Percentiles rank a stretch among this genome's conserved stretches.
Conservation (phyloP, 495 filamentous ascomycete species). For the Hypoxylon intermedium region DNA sequence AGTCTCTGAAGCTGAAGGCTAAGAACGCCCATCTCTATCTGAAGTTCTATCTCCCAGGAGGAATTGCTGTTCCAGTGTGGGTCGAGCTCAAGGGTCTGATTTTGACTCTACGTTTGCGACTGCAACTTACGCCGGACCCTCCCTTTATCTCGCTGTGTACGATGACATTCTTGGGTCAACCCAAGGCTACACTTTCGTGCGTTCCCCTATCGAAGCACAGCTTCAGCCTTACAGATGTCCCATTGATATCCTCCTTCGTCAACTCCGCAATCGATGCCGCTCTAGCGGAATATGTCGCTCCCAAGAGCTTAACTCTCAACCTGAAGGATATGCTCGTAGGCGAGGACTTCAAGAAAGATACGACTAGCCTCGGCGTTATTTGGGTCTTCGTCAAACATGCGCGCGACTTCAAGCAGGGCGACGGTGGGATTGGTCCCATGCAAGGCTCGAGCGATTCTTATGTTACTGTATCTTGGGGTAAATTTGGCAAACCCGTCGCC, state of each 20-base stretch:
- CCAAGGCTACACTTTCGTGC: slow-evolving; percentile 72
- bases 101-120: slow-evolving; percentile 67
- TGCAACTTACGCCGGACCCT: slow-evolving; percentile 74
- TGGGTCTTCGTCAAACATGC: slow-evolving; percentile 68
- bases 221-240: slow-evolving; percentile 74
- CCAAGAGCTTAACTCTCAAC: slow-evolving; percentile 73
- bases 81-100: slow-evolving; percentile 72
- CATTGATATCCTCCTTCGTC: slow-evolving; percentile 74
- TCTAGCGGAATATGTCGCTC: slow-evolving; percentile 73
- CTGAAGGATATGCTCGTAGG: slow-evolving; percentile 77
- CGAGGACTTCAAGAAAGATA: slow-evolving; percentile 79
- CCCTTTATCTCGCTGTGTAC: slow-evolving; percentile 75
- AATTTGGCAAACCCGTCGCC: slow-evolving; percentile 72
- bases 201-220: slow-evolving; percentile 69
- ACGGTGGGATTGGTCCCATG: slow-evolving; percentile 61
- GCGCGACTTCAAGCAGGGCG: slow-evolving; percentile 70
- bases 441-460: slow-evolving; percentile 72
- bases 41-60: slow-evolving; percentile 69
- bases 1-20: slow-evolving; percentile 63
- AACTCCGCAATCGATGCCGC: slow-evolving; percentile 75
- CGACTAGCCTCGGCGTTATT: slow-evolving; percentile 66
- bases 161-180: slow-evolving; percentile 77
- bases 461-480: slow-evolving; percentile 75
- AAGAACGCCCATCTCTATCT: slow-evolving; percentile 75
- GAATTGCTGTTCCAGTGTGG: slow-evolving; percentile 70